Conservation (phyloP, 768 basidiomycete species). For the Lactifluus pinguis region DNA sequence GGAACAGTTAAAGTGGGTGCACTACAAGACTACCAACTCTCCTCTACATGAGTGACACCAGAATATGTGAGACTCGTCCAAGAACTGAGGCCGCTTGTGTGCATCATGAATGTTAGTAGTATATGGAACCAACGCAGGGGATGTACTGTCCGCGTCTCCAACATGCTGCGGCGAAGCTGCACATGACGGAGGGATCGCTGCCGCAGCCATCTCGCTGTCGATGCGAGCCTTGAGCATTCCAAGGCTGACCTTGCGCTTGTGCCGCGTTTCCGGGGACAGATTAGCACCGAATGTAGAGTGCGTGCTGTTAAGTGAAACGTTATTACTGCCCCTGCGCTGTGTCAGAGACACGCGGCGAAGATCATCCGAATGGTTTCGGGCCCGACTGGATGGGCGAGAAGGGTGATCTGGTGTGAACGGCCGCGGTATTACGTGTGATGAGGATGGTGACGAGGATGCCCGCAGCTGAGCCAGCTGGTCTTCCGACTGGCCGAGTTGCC, state of each 20-base stretch:
- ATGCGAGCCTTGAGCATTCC: slow-evolving; percentile 89
- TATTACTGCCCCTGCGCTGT: slow-evolving; percentile 22
- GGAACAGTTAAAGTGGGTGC: background rate
- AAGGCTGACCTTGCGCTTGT: slow-evolving; percentile 76
- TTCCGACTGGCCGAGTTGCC: slow-evolving; percentile 55
- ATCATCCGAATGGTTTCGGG: slow-evolving; percentile 32
- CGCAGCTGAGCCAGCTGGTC: slow-evolving; percentile 50
- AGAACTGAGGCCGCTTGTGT: slow-evolving; percentile 53
- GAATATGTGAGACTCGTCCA: slow-evolving; percentile 84
- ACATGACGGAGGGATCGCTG: slow-evolving; percentile 39
- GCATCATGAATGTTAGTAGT: background rate
- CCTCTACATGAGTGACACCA: slow-evolving; percentile 82
- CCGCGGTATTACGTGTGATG: slow-evolving; percentile 33
- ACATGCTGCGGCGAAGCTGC: slow-evolving; percentile 40
- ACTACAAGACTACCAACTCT: slow-evolving; percentile 67
- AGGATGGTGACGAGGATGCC: slow-evolving; percentile 25
- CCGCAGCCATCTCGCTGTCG: slow-evolving; percentile 60
- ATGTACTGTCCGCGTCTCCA: slow-evolving; percentile 24
- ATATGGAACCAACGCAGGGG: slow-evolving; percentile 8
- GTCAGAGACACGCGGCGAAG: slow-evolving; percentile 31
- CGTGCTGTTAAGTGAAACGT: slow-evolving; percentile 28
- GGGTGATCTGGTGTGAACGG: slow-evolving; percentile 33
- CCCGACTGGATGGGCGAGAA: slow-evolving; percentile 39
- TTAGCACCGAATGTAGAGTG: slow-evolving; percentile 37
- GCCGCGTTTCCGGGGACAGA: slow-evolving; percentile 64